Percentiles rank a stretch among this genome's conserved stretches.
Conservation (phyloP, 2,329 filamentous ascomycete species). For the Aspergillus proliferans region DNA sequence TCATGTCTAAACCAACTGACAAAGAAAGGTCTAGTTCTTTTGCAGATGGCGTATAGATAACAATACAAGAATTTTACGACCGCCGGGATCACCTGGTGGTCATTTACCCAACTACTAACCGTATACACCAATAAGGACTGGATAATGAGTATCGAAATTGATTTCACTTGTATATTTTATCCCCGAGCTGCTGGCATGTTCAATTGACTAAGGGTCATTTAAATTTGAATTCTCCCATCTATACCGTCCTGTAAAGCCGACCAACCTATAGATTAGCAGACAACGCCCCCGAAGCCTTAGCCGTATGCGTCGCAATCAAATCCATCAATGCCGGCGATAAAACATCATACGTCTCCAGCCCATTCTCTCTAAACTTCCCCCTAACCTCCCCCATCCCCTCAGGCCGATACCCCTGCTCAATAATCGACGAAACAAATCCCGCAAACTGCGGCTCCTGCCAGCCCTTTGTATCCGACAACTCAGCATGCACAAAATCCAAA, state of each 20-base stretch:
- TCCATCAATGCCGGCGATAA: constrained; percentile 61
- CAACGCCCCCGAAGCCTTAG: constrained; percentile 38
- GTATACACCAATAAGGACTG: too few relatives aligned
- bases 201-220: too few relatives aligned
- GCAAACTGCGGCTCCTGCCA: constrained; percentile 69
- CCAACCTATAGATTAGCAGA: constrained; percentile 19
- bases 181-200: too few relatives aligned
- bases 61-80: too few relatives aligned
- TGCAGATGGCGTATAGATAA: too few relatives aligned
- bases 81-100: too few relatives aligned
- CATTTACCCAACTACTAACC: too few relatives aligned
- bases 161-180: too few relatives aligned
- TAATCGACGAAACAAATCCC: constrained; percentile 61
- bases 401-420: constrained; percentile 60
- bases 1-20: too few relatives aligned
- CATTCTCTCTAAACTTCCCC: constrained; percentile 46
- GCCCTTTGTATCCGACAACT: constrained; percentile 55
- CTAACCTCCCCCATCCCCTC: constrained; percentile 52
- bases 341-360: constrained; percentile 58
- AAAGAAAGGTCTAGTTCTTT: too few relatives aligned
- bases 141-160: too few relatives aligned
- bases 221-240: not conserved
- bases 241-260: not conserved
- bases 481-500: constrained; percentile 62
- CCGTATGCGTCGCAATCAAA: constrained; percentile 51